Evolutionary conservation across 495 filamentous ascomycete species (phyloP).

Genomic region (Penicillium subrubescens): DNA sequence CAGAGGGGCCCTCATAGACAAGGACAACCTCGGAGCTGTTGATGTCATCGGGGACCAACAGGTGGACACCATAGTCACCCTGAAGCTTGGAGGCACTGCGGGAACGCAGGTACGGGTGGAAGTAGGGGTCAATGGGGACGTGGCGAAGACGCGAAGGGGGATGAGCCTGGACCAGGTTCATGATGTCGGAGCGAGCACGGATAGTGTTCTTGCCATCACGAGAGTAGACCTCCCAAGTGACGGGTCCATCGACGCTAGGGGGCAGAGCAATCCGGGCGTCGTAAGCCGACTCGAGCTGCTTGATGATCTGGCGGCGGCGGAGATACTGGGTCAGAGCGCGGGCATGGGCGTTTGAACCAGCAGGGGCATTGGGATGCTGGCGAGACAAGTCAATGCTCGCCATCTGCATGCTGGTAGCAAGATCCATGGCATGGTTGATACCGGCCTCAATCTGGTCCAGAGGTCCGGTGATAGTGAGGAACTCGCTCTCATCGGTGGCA

Average conservation of each 20-base stretch:
- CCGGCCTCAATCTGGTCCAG: conserved; percentile 68
- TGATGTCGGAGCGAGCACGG: conserved; percentile 78
- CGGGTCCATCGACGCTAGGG: conserved; percentile 58
- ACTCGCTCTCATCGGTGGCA: conserved; percentile 70
- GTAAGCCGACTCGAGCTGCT: conserved; percentile 73
- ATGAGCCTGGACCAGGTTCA: conserved; percentile 74
- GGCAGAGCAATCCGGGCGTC: conserved; percentile 82
- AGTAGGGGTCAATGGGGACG: conserved; percentile 80
- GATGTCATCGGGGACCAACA: conserved; percentile 72
- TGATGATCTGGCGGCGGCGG: conserved; percentile 71
- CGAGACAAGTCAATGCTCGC: conserved; percentile 75
- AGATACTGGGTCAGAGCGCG: conserved; percentile 84
- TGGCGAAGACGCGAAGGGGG: conserved; percentile 74
- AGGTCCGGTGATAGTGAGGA: conserved; percentile 81
- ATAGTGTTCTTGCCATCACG: conserved; percentile 81
- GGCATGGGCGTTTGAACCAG: conserved; percentile 73
- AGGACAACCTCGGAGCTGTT: conserved; percentile 69
- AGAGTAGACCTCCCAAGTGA: conserved; percentile 82
- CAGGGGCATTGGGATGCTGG: conserved; percentile 71
- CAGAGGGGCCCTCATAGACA: conserved; percentile 75
- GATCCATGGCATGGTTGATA: conserved; percentile 75
- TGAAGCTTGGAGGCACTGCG: conserved; percentile 64
- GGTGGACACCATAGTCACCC: conserved; percentile 74
- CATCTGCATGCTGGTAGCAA: conserved; percentile 80
- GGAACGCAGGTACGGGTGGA: conserved; percentile 72